Evolutionary conservation across 805 yeast species (phyloP), one percentile per base, ranked within the genome.

Genomic region (Candida maris): DNA sequence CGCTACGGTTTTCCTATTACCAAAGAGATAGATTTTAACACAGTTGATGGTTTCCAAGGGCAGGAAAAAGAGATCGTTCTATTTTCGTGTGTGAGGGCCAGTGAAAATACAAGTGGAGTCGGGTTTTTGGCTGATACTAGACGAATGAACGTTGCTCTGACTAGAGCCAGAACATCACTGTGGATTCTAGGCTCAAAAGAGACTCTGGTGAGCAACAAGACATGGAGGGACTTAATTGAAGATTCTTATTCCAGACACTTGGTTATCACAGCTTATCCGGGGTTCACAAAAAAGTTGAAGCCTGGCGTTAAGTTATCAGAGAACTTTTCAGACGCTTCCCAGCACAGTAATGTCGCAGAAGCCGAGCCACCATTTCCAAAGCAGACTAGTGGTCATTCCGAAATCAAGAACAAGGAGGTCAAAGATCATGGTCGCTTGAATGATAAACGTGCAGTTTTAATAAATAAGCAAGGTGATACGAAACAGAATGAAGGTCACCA

Each of bases 21-120:
- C 14, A 70, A 74, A 20, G 80, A 75, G 35, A 77, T 94, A 32
- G 95, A 85, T 54, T 88, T 93, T 63, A 88, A 89, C 54, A 87
- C 99, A 0, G 88, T 93, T 42, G 99, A 93, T 70, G 98, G 97
- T 1, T 93, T 89, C 57, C 99, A 88, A 65, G 97, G 96, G 45
- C 97, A 93, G 61, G 99, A 93, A 56, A 93, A 91, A 59, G 97
- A 91, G 45, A 77, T 93, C 31, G 86, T 93, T 44, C 75, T 93
- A 32, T 81, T 93, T 70, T 88, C 97, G 0, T 91, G 97, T 75
- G 99, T 93, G 4, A 75, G 98, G 51, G 96, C 97, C 1, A 68
- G 71, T 42, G 82, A 79, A 32, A 67, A 73, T 10, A 74, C 71
- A 6, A 64, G 71, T 17, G 72, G 79, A 31, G 86, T 91, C 41